Evolutionary conservation across 2,329 filamentous ascomycete species (phyloP), one percentile per base, ranked within the genome.

Genomic region (Metarhizium humberi): DNA sequence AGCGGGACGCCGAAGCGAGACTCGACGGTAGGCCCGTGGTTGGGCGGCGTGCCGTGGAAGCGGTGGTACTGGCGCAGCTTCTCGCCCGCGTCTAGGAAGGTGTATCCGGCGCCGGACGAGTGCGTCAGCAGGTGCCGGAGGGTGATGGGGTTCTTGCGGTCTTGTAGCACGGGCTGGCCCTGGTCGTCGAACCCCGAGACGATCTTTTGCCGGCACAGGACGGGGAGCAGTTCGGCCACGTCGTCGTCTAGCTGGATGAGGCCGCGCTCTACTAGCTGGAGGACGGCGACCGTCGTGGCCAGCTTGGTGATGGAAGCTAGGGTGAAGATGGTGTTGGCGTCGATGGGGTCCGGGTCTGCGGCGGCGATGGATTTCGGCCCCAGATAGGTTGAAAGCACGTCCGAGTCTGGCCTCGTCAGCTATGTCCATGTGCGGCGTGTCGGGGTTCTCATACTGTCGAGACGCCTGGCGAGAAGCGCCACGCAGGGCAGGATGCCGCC

Each of bases 401-500:
- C 25, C 25, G 25, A 25, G 25, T 25, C 25, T 25, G 25, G 25
- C 25, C 25, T 25, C 25, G 25, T 25, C 25, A 25, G 25, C 25
- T 25, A 25, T 25, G 25, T 25, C 25, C 25, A 4, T 4, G 25
- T 25, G 25, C 3, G 25, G 25, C 25, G 25, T 25, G 25, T 25
- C 45, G 38, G 25, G 32, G 53, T 42, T 25, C 25, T 25, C 25
- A 25, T 25, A 25, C 25, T 25, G 25, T 25, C 25, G 25, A 25
- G 25, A 25, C 25, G 25, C 4, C 25, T 25, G 25, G 25, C 25
- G 60, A 71, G 71, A 36, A 72, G 78, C 55, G 79, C 82, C 61
- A 69, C 69, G 66, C 69, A 79, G 55, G 82, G 79, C 79, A 73
- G 72, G 10, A 70, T 25, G 11, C 20, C 43, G 20, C 43, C 43